Percentiles rank a stretch among this genome's conserved stretches.
These are phyloP conservation scores for Zymoseptoria pseudotritici DNA, from an alignment of 2,329 filamentous ascomycete genomes.

Conservation along the genomic window DNA sequence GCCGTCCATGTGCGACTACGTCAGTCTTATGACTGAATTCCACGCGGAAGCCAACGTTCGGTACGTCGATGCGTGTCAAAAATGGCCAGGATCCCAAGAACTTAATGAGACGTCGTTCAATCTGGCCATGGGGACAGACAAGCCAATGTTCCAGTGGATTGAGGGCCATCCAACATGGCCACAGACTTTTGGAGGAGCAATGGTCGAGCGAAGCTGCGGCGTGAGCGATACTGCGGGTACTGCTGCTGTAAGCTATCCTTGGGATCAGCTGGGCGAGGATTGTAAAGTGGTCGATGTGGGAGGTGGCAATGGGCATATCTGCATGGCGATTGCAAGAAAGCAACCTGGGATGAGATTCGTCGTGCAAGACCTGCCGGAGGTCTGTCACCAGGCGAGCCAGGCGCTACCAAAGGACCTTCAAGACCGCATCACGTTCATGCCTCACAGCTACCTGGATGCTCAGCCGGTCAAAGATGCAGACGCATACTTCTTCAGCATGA, in stretches of 20 bases:
- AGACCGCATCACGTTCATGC: constrained; percentile 7
- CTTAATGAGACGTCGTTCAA: constrained; percentile 17
- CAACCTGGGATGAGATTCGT: constrained; percentile 15
- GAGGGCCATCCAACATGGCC: background rate
- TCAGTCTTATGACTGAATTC: background rate
- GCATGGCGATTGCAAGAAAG: constrained; percentile 16
- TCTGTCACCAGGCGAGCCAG: background rate
- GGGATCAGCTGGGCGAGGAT: constrained; percentile 12
- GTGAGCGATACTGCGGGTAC: background rate
- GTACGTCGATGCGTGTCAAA: background rate
- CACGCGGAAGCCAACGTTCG: background rate
- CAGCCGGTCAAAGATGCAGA: constrained; percentile 25
- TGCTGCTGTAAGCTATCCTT: constrained; percentile 17
- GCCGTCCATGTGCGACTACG: background rate
- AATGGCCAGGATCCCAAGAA: background rate
- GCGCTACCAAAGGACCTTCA: background rate
- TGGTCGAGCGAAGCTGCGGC: background rate
- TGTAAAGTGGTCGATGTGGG: constrained; percentile 17
- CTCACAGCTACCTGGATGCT: constrained; percentile 23
- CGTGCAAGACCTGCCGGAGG: constrained; percentile 19
- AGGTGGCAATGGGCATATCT: constrained; percentile 18
- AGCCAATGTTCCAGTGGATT: constrained; percentile 14
- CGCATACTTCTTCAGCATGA: constrained; percentile 20
- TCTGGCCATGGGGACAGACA: constrained; percentile 11
- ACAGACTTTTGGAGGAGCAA: background rate